Conservation (phyloP, 2,329 filamentous ascomycete species). For the Sporothrix brasiliensis region DNA sequence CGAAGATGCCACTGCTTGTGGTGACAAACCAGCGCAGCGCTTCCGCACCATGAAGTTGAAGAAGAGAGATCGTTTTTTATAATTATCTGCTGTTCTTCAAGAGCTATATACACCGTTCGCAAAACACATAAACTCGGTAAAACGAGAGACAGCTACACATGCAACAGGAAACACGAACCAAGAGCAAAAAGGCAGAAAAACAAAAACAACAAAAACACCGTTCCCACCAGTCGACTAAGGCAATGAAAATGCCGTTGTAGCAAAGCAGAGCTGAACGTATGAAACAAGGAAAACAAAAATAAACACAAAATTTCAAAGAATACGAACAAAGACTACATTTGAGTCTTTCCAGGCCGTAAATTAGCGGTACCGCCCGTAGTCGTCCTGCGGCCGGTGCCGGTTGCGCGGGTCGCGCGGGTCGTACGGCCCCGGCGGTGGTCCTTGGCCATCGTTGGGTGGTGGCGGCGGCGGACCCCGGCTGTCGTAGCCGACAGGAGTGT, state of each 20-base stretch:
- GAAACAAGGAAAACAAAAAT: background rate
- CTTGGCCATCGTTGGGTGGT: conserved; percentile 23
- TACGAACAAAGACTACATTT: background rate
- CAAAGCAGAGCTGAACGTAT: background rate
- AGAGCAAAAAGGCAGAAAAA: background rate
- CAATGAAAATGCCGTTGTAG: background rate
- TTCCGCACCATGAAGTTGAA: background rate
- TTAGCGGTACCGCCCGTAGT: conserved; percentile 37
- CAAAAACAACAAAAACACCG: background rate
- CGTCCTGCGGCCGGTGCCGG: conserved; percentile 37
- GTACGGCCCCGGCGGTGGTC: conserved; percentile 18
- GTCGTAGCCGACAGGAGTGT: conserved; percentile 42
- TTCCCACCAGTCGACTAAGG: background rate
- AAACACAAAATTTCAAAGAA: background rate
- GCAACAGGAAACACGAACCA: conserved; percentile 8
- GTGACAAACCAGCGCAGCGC: background rate
- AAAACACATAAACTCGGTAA: background rate
- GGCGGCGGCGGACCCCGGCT: conserved; percentile 36
- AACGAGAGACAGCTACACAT: background rate
- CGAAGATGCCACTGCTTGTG: background rate
- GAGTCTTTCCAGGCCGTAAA: background rate
- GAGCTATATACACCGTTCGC: conserved; percentile 9
- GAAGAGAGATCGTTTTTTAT: background rate
- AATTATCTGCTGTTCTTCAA: background rate
- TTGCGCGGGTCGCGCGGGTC: conserved; percentile 34